phyloP scores from a whole-genome alignment of 2,329 filamentous ascomycete genomes.

The Tolypocladium tropicale region DNA sequence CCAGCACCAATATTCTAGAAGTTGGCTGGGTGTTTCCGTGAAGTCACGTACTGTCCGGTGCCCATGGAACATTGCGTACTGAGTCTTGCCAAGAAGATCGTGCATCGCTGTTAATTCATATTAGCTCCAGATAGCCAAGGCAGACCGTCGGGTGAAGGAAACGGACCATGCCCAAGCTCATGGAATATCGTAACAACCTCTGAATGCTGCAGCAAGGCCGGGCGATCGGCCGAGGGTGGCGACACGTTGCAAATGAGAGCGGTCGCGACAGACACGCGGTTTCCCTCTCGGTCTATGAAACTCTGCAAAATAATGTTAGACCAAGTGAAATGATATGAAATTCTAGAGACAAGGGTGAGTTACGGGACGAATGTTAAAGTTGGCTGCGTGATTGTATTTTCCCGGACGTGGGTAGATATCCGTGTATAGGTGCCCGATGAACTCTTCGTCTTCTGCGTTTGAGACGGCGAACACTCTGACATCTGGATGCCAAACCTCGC shows the following conservation, averaged over 20 bases:
- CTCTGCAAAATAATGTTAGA: background rate
- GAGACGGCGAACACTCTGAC: conserved; percentile 1
- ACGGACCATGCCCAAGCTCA: conserved; percentile 17
- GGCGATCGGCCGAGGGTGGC: background rate
- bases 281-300: conserved; percentile 1
- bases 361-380: conserved; percentile 2
- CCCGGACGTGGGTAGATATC: background rate
- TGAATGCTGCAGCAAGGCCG: conserved; percentile 1
- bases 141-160: too few species aligned
- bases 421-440: conserved; percentile 1
- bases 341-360: too few species aligned
- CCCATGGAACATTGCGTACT: conserved; percentile 24
- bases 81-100: conserved; percentile 22
- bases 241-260: conserved; percentile 1
- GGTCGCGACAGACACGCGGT: background rate
- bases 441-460: background rate
- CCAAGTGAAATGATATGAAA: too few species aligned
- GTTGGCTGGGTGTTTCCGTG: conserved; percentile 26
- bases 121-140: too few species aligned
- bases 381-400: conserved; percentile 2
- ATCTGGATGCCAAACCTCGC: conserved; percentile 2
- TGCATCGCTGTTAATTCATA: conserved; percentile 12
- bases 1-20: conserved; percentile 32
- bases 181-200: conserved; percentile 2
- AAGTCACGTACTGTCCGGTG: conserved; percentile 23